Percentiles rank a stretch among this genome's conserved stretches.
These are phyloP conservation scores for Ephemerocybe angulata DNA, from an alignment of 768 basidiomycete species.

Conservation along the genomic window DNA sequence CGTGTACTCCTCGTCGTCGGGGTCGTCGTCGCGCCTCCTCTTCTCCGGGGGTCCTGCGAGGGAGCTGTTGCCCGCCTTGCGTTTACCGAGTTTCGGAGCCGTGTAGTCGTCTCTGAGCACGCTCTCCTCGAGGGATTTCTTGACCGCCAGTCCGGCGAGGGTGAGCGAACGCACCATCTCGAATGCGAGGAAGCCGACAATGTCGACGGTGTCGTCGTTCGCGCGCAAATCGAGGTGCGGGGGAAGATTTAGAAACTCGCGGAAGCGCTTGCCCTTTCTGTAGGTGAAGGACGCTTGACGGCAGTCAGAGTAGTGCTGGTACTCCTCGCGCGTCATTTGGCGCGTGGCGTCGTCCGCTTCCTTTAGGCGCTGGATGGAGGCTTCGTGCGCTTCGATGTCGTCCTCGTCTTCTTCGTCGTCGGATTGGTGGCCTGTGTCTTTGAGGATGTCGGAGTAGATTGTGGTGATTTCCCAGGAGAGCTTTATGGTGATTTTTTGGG, in stretches of 20 bases:
- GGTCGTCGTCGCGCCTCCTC: constrained; percentile 53
- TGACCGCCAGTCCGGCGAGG: constrained; percentile 81
- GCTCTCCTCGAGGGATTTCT: constrained; percentile 72
- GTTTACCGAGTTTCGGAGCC: constrained; percentile 66
- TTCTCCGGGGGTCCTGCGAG: constrained; percentile 49
- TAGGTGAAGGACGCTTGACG: constrained; percentile 96
- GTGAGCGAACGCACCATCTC: constrained; percentile 96
- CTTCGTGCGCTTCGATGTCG: constrained; percentile 92
- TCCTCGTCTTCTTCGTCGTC: constrained; percentile 96
- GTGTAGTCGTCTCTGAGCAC: constrained; percentile 62
- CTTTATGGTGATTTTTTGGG: constrained; percentile 91
- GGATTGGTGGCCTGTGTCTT: constrained; percentile 71
- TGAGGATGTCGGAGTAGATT: constrained; percentile 84
- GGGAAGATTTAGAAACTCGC: constrained; percentile 90
- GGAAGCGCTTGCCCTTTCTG: constrained; percentile 93
- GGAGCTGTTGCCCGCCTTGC: constrained; percentile 46
- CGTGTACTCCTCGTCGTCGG: constrained; percentile 62
- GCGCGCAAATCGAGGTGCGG: constrained; percentile 82
- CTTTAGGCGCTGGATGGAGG: constrained; percentile 85
- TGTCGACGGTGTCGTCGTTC: constrained; percentile 93
- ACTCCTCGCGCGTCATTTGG: constrained; percentile 95
- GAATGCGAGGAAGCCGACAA: constrained; percentile 95
- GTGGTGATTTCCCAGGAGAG: constrained; percentile 95
- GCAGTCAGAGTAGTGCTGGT: constrained; percentile 95
- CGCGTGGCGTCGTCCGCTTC: constrained; percentile 95